These are phyloP conservation scores for Zopfochytrium polystomum DNA, from an alignment of 371 early-diverging fungal genomes.

Conservation along the genomic window DNA sequence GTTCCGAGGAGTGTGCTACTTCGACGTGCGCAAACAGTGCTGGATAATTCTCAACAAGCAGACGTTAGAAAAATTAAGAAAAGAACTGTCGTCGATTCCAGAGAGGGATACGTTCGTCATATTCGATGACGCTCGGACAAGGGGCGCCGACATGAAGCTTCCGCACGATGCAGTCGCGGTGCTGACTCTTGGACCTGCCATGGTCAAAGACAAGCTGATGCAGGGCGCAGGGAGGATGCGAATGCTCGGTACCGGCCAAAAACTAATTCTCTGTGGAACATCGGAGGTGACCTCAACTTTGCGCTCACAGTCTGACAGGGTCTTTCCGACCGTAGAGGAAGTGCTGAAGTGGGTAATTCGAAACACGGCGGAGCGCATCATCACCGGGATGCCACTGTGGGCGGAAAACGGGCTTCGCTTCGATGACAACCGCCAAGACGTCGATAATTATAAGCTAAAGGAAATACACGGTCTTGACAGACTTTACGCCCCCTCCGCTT, in stretches of 20 bases:
- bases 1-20: constrained; percentile 10
- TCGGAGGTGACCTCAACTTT: constrained; percentile 5
- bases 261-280: not conserved
- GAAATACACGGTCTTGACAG: constrained; percentile 13
- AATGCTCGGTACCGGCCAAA: constrained; percentile 6
- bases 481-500: not conserved
- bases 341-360: constrained; percentile 10
- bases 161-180: constrained; percentile 8
- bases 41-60: constrained; percentile 11
- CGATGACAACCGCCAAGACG: constrained; percentile 5
- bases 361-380: constrained; percentile 4
- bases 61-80: not conserved
- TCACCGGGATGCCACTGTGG: constrained; percentile 10
- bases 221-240: constrained; percentile 24
- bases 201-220: constrained; percentile 16
- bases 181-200: constrained; percentile 12
- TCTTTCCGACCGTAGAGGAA: not conserved
- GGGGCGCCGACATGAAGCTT: constrained; percentile 21
- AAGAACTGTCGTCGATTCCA: constrained; percentile 9
- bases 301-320: not conserved
- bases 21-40: not conserved
- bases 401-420: constrained; percentile 11
- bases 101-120: constrained; percentile 16
- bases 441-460: not conserved
- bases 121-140: constrained; percentile 20